Percentiles rank a stretch among this genome's conserved stretches.
Evolutionary conservation across 202 grass and related monocot species (phyloP).

Genomic region (Carex sylvatica): DNA sequence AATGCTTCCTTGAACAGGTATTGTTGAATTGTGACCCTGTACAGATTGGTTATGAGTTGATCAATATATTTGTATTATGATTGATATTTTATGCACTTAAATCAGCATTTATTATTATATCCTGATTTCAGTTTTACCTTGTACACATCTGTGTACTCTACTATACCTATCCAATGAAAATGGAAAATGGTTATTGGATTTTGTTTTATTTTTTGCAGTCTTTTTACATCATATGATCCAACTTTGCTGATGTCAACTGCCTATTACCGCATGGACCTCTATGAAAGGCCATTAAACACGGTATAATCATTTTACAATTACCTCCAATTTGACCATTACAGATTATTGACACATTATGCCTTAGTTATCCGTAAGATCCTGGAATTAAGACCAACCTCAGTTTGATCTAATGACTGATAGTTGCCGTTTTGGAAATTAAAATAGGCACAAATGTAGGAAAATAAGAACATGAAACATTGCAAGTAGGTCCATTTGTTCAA

Average conservation of each 20-base stretch:
- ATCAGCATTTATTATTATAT: neutral
- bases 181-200: constrained; percentile 6
- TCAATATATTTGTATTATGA: neutral
- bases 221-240: constrained; percentile 95
- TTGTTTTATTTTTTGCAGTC: constrained; percentile 46
- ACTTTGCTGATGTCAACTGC: constrained; percentile 82
- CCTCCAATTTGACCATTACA: neutral
- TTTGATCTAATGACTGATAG: neutral
- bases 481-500: neutral
- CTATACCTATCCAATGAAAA: neutral
- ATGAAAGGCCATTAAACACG: constrained; percentile 57
- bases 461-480: neutral
- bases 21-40: constrained; percentile 1
- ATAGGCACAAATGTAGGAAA: neutral
- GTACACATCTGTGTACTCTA: neutral
- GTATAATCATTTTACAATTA: constrained; percentile 32
- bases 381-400: neutral
- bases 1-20: constrained; percentile 96
- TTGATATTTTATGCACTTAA: neutral
- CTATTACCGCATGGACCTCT: constrained; percentile 93
- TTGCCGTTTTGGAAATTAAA: neutral
- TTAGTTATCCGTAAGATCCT: neutral
- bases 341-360: neutral
- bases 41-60: neutral
- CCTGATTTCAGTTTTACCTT: neutral